These are phyloP conservation scores for Dujonia santamariae DNA, from an alignment of 1,139 yeast species.

Conservation along the genomic window DNA sequence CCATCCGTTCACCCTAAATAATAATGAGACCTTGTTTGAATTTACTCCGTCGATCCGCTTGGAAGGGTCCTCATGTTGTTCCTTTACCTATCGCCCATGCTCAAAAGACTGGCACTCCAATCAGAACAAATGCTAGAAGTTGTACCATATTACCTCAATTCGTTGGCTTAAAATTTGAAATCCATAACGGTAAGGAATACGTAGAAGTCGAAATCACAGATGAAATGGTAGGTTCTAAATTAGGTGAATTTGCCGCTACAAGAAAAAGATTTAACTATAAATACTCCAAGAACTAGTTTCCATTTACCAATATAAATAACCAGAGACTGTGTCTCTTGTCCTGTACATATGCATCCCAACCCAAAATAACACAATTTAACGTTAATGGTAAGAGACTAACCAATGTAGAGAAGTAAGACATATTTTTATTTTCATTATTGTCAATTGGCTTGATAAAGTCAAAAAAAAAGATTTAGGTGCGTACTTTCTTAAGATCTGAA, in stretches of 20 bases:
- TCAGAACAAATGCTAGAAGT: constrained; percentile 90
- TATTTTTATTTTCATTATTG: too few species aligned
- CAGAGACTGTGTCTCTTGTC: too few species aligned
- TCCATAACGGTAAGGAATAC: constrained; percentile 94
- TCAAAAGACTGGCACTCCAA: constrained; percentile 73
- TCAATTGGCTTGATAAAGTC: too few species aligned
- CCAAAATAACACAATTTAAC: too few species aligned
- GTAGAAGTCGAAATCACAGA: constrained; percentile 85
- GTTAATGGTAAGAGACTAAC: too few species aligned
- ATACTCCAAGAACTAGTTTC: constrained; percentile 57
- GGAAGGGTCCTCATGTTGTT: constrained; percentile 95
- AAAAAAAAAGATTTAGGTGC: too few species aligned
- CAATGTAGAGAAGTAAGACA: too few species aligned
- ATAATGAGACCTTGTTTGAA: constrained; percentile 58
- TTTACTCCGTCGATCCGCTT: constrained; percentile 66
- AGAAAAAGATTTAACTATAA: constrained; percentile 84
- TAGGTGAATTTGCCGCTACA: constrained; percentile 95
- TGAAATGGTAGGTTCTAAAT: constrained; percentile 96
- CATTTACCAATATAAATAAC: neutral
- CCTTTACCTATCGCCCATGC: constrained; percentile 92
- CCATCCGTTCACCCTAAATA: neutral
- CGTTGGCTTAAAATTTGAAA: constrained; percentile 90
- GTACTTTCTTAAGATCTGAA: too few species aligned
- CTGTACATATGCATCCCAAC: too few species aligned
- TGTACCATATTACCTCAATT: constrained; percentile 94